Evolutionary conservation across 768 basidiomycete genomes (phyloP).

Genomic region (Suillus hirtellus): DNA sequence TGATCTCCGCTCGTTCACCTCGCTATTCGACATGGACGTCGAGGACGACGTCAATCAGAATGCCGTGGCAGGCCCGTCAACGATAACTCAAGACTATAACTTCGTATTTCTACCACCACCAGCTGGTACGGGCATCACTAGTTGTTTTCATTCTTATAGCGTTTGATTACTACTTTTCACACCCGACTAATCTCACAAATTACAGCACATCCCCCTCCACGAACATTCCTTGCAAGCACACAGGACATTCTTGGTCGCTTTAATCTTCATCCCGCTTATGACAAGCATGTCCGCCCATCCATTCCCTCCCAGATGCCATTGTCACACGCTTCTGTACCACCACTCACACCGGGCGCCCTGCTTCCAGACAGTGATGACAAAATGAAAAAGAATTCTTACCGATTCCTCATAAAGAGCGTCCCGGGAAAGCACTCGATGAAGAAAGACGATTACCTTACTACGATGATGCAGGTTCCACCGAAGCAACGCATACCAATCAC

Average conservation of each 20-base stretch:
- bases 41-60: constrained; percentile 35
- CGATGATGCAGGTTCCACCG: constrained; percentile 65
- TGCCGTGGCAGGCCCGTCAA: constrained; percentile 67
- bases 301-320: constrained; percentile 30
- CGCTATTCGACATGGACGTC: constrained; percentile 30
- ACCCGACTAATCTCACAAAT: constrained; percentile 19
- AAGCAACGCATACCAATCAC: constrained; percentile 66
- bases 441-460: constrained; percentile 72
- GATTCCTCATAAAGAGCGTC: constrained; percentile 72
- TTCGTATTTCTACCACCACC: constrained; percentile 32
- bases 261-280: constrained; percentile 70
- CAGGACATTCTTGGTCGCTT: constrained; percentile 79
- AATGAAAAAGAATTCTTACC: constrained; percentile 79
- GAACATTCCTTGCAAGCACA: constrained; percentile 62
- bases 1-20: constrained; percentile 25
- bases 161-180: constrained; percentile 9
- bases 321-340: constrained; percentile 31
- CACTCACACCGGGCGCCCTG: constrained; percentile 48
- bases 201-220: constrained; percentile 33
- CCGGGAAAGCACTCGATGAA: constrained; percentile 82
- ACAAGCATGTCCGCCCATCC: constrained; percentile 73
- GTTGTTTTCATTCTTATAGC: constrained; percentile 8
- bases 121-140: constrained; percentile 29
- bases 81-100: constrained; percentile 24
- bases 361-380: constrained; percentile 56